These are phyloP conservation scores for Citrus trifoliata DNA, from an alignment of 345 rosid species.

Conservation along the genomic window DNA sequence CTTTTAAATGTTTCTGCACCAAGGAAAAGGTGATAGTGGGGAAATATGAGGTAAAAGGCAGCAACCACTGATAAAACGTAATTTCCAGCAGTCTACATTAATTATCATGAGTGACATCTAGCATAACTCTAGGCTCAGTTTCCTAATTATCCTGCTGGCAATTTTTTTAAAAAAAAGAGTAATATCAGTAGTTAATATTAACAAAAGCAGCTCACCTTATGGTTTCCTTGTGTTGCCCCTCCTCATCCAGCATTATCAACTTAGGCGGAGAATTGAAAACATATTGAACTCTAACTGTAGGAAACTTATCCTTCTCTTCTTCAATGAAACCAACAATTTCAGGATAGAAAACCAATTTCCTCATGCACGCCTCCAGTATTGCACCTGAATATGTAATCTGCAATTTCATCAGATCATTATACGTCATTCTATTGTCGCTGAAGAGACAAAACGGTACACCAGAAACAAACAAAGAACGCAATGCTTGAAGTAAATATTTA, in stretches of 20 bases:
- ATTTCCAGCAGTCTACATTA: not conserved
- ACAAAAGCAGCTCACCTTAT: conserved; percentile 44
- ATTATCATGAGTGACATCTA: not conserved
- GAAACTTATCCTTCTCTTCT: conserved; percentile 85
- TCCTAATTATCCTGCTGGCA: not conserved
- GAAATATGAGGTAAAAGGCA: not conserved
- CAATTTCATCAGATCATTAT: conserved; percentile 16
- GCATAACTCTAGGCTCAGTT: not conserved
- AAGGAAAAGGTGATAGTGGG: not conserved
- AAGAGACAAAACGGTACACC: not conserved
- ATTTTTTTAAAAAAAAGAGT: not conserved
- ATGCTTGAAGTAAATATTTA: too few species aligned
- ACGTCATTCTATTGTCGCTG: not conserved
- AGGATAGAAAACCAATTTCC: conserved; percentile 88
- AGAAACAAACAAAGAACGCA: too few species aligned
- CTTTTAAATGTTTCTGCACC: not conserved
- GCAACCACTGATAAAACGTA: not conserved
- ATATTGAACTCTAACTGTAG: conserved; percentile 66
- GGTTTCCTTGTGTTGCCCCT: conserved; percentile 66
- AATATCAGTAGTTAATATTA: conserved; percentile 3
- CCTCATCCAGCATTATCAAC: conserved; percentile 82
- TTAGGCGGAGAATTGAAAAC: conserved; percentile 86
- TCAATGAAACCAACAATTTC: conserved; percentile 87
- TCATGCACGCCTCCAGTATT: conserved; percentile 85
- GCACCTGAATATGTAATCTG: conserved; percentile 89